Base-by-base conservation (phyloP, 2,329 filamentous ascomycete species). In the Ceratocystis papillata region DNA sequence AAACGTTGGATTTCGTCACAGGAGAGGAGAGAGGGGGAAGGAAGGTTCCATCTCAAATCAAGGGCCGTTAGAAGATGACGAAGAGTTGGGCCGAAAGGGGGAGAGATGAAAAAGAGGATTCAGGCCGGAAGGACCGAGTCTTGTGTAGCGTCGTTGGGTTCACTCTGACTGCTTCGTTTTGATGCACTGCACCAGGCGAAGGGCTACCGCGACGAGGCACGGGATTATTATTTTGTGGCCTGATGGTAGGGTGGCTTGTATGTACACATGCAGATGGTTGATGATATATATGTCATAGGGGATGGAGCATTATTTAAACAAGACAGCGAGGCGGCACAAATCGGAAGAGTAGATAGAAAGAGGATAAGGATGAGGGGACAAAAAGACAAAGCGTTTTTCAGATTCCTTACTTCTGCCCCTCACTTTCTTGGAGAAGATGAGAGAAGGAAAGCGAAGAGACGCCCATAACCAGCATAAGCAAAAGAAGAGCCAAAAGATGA, bases 101-200 rank as follows among this genome's bases (percentile, higher is more conserved):
- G 25, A 57, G 53, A 17, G 20, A 30, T 37, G 8, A 10, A 28
- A 28, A 28, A 5, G 25, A 30, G 53, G 53, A 57, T 57, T 37
- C 20, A 30, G 53, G 20, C 53, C 53, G 53, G 53, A 57, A 28
- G 53, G 53, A 28, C 53, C 53, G 53, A 57, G 53, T 57, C 10
- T 22, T 55, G 20, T 55, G 50, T 22, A 25, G 20, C 20, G 50
- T 20, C 50, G 20, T 25, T 55, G 5, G 12, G 20, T 30, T 55
- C 25, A 25, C 25, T 55, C 10, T 55, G 10, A 55, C 25, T 55
- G 10, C 25, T 55, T 12, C 20, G 20, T 28, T 30, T 55, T 55
- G 7, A 22, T 55, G 46, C 20, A n/a, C 46, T 50, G 17, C 33
- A 7, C 33, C 33, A 37, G 33, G 33, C 33, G 33, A 37, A 37